Evolutionary conservation across 2,329 filamentous ascomycete species (phyloP), one percentile per base, ranked within the genome.

Genomic region (Phoma sp.): DNA sequence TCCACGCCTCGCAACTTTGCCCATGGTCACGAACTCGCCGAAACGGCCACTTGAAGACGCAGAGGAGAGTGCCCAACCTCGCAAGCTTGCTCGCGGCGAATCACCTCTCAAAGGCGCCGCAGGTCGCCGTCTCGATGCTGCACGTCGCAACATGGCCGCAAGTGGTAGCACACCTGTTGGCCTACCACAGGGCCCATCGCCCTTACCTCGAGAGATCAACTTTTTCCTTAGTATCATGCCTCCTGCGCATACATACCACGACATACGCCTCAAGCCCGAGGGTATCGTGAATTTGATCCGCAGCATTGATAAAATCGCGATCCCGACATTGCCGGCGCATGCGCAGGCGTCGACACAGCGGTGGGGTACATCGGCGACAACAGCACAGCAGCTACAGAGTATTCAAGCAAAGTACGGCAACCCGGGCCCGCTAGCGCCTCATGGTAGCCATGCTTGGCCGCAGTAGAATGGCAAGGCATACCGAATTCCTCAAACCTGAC

Each of bases 91-190:
- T 43, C 87, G 96, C 39, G 93, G 89, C n/a, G 92, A 90, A 52
- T 98, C 93, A 4, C 95, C 96, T 0, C 82, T 98, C 33, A 99
- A 98, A 73, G 91, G 91, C 11, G 90, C 91, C 1, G 91, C 93
- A 33, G 91, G 91, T 24, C 88, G 93, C 51, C 88, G 93, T 32
- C 81, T 96, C 22, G 91, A 95, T 66, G 89, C 95, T 70, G 87
- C 91, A 59, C 82, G 81, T 53, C 77, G 81, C 40, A 77, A 79
- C 69, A 66, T 67, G 33, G 60, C 66, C 38, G 65, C 60, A 24
- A 62, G 62, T 22, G 65, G 65, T 18, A 67, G 62, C 51, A 71
- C 68, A 30, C 68, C 69, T 11, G 55, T 70, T 2, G 58, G 60
- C 4, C 51, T 39, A 25, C 62, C 27, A 13, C 51, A 65, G 57